These are phyloP conservation scores for Rosa rugosa DNA, from an alignment of 306 rosid genomes.

Conservation along the genomic window DNA sequence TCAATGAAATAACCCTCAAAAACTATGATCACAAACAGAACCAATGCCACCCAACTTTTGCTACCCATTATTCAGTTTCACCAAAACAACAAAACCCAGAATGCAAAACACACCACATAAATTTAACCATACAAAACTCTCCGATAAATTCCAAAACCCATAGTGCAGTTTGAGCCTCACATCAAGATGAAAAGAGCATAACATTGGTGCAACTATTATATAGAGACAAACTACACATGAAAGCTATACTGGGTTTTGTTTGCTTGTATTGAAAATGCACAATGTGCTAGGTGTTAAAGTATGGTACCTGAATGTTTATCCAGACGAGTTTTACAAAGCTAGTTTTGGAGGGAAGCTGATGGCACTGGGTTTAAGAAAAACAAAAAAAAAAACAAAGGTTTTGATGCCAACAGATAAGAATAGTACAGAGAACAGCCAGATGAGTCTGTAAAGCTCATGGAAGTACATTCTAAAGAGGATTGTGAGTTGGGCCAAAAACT, in stretches of 20 bases:
- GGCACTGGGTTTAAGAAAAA: not conserved
- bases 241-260: not conserved
- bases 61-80: constrained; percentile 9
- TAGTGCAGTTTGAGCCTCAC: not conserved
- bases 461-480: too few relatives aligned
- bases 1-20: constrained; percentile 6
- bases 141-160: not conserved
- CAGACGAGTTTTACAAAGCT: constrained; percentile 8
- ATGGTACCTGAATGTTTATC: constrained; percentile 9
- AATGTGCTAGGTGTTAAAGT: not conserved
- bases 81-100: constrained; percentile 3
- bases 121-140: not conserved
- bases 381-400: too few relatives aligned
- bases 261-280: constrained; percentile 5
- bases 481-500: too few relatives aligned
- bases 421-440: not conserved
- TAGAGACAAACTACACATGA: not conserved
- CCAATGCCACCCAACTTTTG: not conserved
- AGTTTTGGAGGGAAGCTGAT: constrained; percentile 10
- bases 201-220: not conserved
- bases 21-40: not conserved
- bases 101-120: not conserved
- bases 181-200: not conserved
- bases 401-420: not conserved
- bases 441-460: too few relatives aligned